These are phyloP conservation scores for Brassica hybrid DNA, from an alignment of 441 rosid genomes.

Conservation along the genomic window DNA sequence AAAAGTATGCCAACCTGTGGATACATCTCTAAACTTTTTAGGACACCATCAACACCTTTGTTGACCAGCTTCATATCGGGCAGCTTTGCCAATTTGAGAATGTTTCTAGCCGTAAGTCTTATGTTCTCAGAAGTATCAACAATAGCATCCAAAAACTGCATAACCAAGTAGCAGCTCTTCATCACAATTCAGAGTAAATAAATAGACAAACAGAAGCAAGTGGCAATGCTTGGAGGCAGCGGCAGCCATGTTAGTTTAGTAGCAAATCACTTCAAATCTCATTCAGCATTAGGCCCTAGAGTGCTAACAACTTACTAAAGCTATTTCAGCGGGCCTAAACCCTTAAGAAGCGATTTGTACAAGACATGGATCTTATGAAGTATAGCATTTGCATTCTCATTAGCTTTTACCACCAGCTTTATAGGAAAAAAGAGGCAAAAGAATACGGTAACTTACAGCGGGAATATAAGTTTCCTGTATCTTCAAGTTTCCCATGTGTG, in stretches of 20 bases:
- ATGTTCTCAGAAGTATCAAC: conserved; percentile 57
- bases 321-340: background rate
- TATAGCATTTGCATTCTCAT: conserved; percentile 20
- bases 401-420: conserved; percentile 11
- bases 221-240: background rate
- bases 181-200: conserved; percentile 18
- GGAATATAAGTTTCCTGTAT: conserved; percentile 74
- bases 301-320: background rate
- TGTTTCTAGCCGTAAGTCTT: conserved; percentile 69
- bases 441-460: conserved; percentile 54
- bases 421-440: background rate
- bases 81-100: conserved; percentile 63
- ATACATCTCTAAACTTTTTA: conserved; percentile 67
- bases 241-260: conserved; percentile 11
- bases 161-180: conserved; percentile 37
- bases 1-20: conserved; percentile 63
- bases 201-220: conserved; percentile 7
- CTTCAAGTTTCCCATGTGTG: conserved; percentile 56
- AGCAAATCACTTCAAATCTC: background rate
- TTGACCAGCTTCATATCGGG: conserved; percentile 56
- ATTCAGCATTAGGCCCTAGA: conserved; percentile 5
- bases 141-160: conserved; percentile 81
- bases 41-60: conserved; percentile 62
- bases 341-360: conserved; percentile 13
- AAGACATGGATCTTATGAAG: conserved; percentile 12